These are phyloP conservation scores for Colletotrichum salicis DNA, from an alignment of 2,329 filamentous ascomycete genomes.

Conservation along the genomic window DNA sequence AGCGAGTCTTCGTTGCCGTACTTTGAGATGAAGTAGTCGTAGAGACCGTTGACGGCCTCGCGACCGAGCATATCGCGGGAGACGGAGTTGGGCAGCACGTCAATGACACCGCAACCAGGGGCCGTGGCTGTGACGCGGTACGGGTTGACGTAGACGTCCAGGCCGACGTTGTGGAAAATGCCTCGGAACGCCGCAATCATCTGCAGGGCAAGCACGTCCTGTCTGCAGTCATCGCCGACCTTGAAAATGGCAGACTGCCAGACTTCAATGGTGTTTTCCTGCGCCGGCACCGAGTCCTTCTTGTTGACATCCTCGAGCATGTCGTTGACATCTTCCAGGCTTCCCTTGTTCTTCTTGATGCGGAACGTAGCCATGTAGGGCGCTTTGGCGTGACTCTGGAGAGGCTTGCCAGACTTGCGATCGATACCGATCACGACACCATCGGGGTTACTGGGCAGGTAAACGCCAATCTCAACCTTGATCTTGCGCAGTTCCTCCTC, in stretches of 20 bases:
- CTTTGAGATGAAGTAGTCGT: conserved; percentile 97
- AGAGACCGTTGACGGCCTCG: conserved; percentile 96
- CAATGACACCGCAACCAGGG: conserved; percentile 96
- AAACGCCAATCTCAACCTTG: conserved; percentile 95
- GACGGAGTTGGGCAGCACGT: conserved; percentile 96
- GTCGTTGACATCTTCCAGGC: conserved; percentile 62
- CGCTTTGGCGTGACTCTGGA: conserved; percentile 98
- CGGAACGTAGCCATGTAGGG: conserved; percentile 99
- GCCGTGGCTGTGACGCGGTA: conserved; percentile 98
- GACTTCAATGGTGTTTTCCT: conserved; percentile 80
- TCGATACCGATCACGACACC: conserved; percentile 98
- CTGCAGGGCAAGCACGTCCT: conserved; percentile 95
- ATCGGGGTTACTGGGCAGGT: conserved; percentile 96
- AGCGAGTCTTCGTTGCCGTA: conserved; percentile 97
- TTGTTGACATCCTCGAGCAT: conserved; percentile 60
- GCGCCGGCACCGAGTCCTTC: conserved; percentile 42
- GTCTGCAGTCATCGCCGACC: conserved; percentile 96
- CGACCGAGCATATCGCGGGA: conserved; percentile 98
- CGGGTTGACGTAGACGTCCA: conserved; percentile 96
- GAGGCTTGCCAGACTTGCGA: conserved; percentile 94
- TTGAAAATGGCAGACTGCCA: conserved; percentile 99
- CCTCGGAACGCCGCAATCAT: conserved; percentile 98
- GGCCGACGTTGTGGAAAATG: conserved; percentile 93
- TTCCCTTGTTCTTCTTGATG: conserved; percentile 81
- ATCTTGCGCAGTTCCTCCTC: conserved; percentile 98